These are phyloP conservation scores for Aeschynomene evenia DNA, from an alignment of 306 rosid genomes.

Conservation along the genomic window DNA sequence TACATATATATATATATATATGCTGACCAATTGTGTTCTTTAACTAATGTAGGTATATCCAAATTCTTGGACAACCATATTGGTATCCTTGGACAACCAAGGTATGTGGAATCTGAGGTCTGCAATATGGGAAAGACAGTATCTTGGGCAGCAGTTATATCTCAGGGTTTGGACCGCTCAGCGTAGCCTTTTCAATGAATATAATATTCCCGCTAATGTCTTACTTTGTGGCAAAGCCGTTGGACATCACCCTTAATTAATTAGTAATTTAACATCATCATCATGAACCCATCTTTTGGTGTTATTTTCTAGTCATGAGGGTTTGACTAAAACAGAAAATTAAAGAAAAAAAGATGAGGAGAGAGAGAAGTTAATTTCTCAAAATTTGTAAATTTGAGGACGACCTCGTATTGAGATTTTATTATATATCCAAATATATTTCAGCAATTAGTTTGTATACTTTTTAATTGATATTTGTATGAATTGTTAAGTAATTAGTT, in stretches of 20 bases:
- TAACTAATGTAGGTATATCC: constrained; percentile 66
- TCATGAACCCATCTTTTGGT: neutral
- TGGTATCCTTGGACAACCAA: constrained; percentile 89
- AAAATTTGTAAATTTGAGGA: constrained; percentile 27
- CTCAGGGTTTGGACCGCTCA: constrained; percentile 76
- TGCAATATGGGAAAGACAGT: constrained; percentile 93
- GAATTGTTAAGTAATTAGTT: no score
- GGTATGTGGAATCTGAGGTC: constrained; percentile 99
- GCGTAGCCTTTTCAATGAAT: constrained; percentile 66
- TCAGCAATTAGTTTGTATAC: neutral
- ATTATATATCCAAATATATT: neutral
- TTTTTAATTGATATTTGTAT: no score
- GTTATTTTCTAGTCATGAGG: constrained; percentile 46
- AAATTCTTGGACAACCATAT: constrained; percentile 76
- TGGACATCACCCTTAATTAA: constrained; percentile 49
- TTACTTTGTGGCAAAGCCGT: constrained; percentile 86
- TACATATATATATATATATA: no score
- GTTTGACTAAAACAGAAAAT: constrained; percentile 43
- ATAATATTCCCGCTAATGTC: constrained; percentile 69
- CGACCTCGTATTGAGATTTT: constrained; percentile 5
- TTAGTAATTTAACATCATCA: neutral
- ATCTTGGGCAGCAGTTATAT: constrained; percentile 90
- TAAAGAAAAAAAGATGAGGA: neutral
- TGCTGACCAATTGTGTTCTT: neutral
- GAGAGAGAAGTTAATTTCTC: constrained; percentile 7